These are phyloP conservation scores for Blepharisma stoltei DNA, from an alignment of 73 alveolate genomes.

Conservation along the genomic window DNA sequence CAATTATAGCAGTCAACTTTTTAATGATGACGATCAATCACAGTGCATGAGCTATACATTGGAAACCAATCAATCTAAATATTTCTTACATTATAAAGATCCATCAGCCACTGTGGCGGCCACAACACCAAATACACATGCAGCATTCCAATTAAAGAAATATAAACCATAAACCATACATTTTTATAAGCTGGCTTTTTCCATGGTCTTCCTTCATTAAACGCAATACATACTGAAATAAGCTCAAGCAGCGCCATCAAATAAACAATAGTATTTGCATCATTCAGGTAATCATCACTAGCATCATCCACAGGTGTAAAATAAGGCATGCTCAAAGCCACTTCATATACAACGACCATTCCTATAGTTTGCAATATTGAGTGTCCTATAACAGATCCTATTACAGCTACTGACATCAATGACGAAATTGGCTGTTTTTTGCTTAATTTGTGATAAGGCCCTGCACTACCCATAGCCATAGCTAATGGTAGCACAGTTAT, in stretches of 20 bases:
- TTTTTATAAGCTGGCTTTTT: constrained; percentile 84
- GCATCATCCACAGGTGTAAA: constrained; percentile 25
- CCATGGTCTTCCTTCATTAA: constrained; percentile 87
- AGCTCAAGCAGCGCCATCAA: constrained; percentile 67
- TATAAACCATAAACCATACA: constrained; percentile 47
- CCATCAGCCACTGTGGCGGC: background rate
- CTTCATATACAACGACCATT: constrained; percentile 2
- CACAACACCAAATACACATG: background rate
- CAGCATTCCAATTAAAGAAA: background rate
- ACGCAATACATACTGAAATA: constrained; percentile 65
- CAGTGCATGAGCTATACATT: too few relatives aligned
- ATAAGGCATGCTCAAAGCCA: constrained; percentile 14
- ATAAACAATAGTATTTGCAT: constrained; percentile 38
- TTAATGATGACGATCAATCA: too few relatives aligned
- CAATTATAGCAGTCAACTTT: too few relatives aligned
- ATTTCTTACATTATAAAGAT: constrained; percentile 1
- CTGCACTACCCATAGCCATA: background rate
- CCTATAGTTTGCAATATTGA: constrained; percentile 26
- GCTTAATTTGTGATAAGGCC: background rate
- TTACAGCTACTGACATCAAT: constrained; percentile 8
- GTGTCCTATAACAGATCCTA: constrained; percentile 2
- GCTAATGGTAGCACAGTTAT: constrained; percentile 18
- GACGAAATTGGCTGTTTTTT: constrained; percentile 12
- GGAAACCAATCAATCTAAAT: background rate
- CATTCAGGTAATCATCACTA: constrained; percentile 18